A percentile compares a stretch with the other conserved stretches of the same genome.
Evolutionary conservation across 2,329 filamentous ascomycete species (phyloP).

Genomic region (Talaromyces sp.): DNA sequence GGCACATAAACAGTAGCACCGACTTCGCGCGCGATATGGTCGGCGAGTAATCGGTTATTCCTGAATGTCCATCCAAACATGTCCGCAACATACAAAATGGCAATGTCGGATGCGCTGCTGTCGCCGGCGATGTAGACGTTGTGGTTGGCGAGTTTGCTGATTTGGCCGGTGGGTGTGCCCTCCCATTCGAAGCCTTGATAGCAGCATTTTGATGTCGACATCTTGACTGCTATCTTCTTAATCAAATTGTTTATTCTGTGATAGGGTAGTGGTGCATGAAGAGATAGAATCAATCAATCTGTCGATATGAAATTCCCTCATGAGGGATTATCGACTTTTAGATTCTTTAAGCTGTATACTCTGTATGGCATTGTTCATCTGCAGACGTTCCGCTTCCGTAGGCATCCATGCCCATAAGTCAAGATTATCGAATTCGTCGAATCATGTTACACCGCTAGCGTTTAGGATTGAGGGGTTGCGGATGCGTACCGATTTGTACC

Average conservation of each 20-base stretch:
- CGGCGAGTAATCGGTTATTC: slow-evolving; percentile 49
- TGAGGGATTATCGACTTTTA: not conserved
- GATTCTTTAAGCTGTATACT: not conserved
- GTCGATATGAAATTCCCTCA: not conserved
- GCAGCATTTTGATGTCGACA: slow-evolving; percentile 24
- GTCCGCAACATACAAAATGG: slow-evolving; percentile 42
- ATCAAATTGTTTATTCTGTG: not conserved
- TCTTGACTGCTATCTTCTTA: not conserved
- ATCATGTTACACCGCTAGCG: not conserved
- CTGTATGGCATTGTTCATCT: not conserved
- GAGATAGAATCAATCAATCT: not conserved
- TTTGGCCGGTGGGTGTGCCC: slow-evolving; percentile 38
- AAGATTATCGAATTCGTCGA: not conserved
- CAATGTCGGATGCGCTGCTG: slow-evolving; percentile 30
- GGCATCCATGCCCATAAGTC: not conserved
- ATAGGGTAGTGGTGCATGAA: not conserved
- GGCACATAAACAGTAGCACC: slow-evolving; percentile 49
- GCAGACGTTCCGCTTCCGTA: not conserved
- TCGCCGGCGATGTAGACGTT: slow-evolving; percentile 41
- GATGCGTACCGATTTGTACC: not conserved
- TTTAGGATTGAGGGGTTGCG: not conserved
- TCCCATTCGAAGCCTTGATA: slow-evolving; percentile 43
- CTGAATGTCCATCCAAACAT: slow-evolving; percentile 48
- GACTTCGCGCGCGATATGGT: slow-evolving; percentile 48
- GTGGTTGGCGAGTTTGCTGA: slow-evolving; percentile 33